Percentiles rank a stretch among this genome's conserved stretches.
Conservation (phyloP, 2,329 filamentous ascomycete species). For the Aspergillus transmontanensis region DNA sequence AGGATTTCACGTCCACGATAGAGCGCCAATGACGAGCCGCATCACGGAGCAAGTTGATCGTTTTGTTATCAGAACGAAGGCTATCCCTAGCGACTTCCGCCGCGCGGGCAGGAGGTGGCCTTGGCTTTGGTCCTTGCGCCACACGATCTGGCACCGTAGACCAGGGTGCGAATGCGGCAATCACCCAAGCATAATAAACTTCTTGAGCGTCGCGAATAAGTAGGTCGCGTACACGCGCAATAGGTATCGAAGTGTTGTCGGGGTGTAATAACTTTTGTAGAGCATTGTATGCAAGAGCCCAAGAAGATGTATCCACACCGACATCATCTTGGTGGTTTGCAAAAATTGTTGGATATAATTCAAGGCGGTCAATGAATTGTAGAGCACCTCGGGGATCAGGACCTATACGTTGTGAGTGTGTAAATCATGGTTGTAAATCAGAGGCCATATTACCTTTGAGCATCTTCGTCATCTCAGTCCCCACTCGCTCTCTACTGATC, state of each 20-base stretch:
- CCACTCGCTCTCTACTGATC: constrained; percentile 88
- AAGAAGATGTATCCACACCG: constrained; percentile 61
- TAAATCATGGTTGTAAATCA: not conserved
- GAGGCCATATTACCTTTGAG: constrained; percentile 61
- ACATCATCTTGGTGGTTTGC: constrained; percentile 50
- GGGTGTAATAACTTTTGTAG: constrained; percentile 54
- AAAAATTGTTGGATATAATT: constrained; percentile 45
- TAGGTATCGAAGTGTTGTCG: constrained; percentile 38
- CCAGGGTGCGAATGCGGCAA: constrained; percentile 77
- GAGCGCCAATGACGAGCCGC: constrained; percentile 64
- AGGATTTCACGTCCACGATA: constrained; percentile 63
- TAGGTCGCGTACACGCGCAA: constrained; percentile 40
- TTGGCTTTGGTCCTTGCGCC: constrained; percentile 48
- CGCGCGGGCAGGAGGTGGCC: constrained; percentile 60
- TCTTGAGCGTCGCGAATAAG: constrained; percentile 67
- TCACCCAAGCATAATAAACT: constrained; percentile 73
- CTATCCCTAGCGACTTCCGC: constrained; percentile 72
- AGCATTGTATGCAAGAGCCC: constrained; percentile 65
- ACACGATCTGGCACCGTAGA: constrained; percentile 49
- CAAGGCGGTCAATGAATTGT: constrained; percentile 41
- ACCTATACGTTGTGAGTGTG: constrained; percentile 24
- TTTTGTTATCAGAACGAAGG: constrained; percentile 76
- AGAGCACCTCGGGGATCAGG: constrained; percentile 44
- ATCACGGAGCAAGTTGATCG: constrained; percentile 67
- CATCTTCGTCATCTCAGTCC: constrained; percentile 89